phyloP scores from a whole-genome alignment of 202 grass and related monocot species.

The Zoysia matrella region DNA sequence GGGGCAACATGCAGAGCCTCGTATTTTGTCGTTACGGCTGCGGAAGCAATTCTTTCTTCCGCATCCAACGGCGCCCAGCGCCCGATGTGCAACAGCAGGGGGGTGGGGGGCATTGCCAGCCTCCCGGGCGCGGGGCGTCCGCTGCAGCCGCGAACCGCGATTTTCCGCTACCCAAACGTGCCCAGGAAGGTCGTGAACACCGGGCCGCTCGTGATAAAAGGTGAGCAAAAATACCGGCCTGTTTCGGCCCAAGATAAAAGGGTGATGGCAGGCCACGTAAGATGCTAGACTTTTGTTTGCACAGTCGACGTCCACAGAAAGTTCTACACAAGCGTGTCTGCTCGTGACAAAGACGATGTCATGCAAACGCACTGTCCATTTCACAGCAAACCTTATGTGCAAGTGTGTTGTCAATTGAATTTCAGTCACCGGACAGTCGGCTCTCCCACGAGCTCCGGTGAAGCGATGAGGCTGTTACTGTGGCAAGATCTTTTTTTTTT shows the following conservation, averaged over 20 bases:
- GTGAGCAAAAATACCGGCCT: slow-evolving; percentile 78
- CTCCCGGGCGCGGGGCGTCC: too few relatives aligned
- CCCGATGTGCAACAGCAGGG: not conserved
- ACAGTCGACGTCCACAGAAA: not conserved
- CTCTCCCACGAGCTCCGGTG: too few relatives aligned
- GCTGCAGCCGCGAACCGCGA: too few relatives aligned
- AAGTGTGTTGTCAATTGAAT: not conserved
- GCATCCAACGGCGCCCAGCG: slow-evolving; percentile 54
- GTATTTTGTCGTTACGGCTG: slow-evolving; percentile 1
- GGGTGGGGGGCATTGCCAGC: too few relatives aligned
- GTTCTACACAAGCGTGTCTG: not conserved
- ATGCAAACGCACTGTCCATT: not conserved
- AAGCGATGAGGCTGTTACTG: too few relatives aligned
- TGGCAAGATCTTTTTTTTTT: not conserved
- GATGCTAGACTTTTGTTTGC: too few relatives aligned
- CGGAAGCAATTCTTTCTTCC: slow-evolving; percentile 49
- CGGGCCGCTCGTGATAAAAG: slow-evolving; percentile 66
- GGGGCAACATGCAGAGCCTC: not conserved
- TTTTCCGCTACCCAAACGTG: slow-evolving; percentile 47
- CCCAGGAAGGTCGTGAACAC: slow-evolving; percentile 77
- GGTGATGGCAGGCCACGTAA: not conserved
- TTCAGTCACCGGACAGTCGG: too few relatives aligned
- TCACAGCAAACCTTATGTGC: too few relatives aligned
- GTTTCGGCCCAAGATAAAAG: slow-evolving; percentile 80
- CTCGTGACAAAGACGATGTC: not conserved